These are phyloP conservation scores for Phytophthora lateralis DNA, from an alignment of 352 stramenopile genomes.

Conservation along the genomic window DNA sequence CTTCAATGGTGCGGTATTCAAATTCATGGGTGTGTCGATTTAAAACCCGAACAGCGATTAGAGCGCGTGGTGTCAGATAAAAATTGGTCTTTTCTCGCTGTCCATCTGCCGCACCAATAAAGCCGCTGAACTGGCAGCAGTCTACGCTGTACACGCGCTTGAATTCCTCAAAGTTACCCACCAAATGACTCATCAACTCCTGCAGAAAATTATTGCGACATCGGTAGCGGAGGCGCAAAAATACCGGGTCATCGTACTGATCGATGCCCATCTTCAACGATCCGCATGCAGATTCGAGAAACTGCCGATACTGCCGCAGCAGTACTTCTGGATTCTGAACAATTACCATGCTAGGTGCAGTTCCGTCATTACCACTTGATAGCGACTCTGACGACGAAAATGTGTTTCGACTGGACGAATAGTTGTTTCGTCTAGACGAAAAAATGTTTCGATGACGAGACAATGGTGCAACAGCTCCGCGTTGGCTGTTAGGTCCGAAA, in stretches of 20 bases:
- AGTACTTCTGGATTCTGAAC: conserved; percentile 81
- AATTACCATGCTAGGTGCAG: conserved; percentile 32
- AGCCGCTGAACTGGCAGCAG: conserved; percentile 76
- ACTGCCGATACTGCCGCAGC: conserved; percentile 74
- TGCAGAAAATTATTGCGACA: conserved; percentile 82
- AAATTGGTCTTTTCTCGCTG: conserved; percentile 80
- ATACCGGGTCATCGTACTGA: conserved; percentile 68
- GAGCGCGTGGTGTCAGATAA: conserved; percentile 67
- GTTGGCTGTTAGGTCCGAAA: conserved; percentile 42
- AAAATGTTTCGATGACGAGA: conserved; percentile 27
- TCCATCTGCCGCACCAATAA: conserved; percentile 66
- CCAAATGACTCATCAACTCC: conserved; percentile 83
- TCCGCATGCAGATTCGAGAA: conserved; percentile 67
- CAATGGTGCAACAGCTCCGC: conserved; percentile 21
- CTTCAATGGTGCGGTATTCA: conserved; percentile 68
- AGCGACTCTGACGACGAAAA: conserved; percentile 54
- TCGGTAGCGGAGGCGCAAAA: conserved; percentile 73
- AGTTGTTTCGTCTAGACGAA: conserved; percentile 43
- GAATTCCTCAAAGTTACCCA: conserved; percentile 79
- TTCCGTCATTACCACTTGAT: conserved; percentile 33
- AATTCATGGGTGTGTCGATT: conserved; percentile 79
- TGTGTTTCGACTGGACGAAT: conserved; percentile 33
- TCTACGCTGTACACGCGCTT: conserved; percentile 74
- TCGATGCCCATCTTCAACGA: conserved; percentile 61
- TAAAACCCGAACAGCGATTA: conserved; percentile 69